Base-by-base conservation (phyloP, 192 early-diverging fungal species). In the Dissophora globulifera region DNA sequence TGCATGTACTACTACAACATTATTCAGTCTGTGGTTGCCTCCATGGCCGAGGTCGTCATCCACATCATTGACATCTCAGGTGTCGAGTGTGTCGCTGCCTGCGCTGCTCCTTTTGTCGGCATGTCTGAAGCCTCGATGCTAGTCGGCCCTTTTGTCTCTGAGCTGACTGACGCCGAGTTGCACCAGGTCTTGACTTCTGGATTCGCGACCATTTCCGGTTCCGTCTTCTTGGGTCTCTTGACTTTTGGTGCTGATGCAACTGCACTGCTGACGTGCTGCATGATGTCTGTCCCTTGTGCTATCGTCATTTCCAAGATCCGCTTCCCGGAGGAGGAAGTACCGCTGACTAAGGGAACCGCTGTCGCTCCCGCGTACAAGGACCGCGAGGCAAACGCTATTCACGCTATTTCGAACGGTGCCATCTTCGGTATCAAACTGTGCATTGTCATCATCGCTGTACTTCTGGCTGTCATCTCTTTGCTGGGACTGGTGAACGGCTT, bases 211-310 rank as follows among this genome's bases (percentile, higher is more conserved):
- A 90, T 96, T 58, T 88, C 93, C 31, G 94, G 93, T 23, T 94
- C 95, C 13, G 90, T 91, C 20, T 81, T 96, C 26, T 84, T 88
- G 50, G 91, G 83, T 41, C 95, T 94, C 71, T 81, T 91, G 61
- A 62, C 82, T 31, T 79, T 92, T 69, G 91, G 92, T 47, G 88
- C 90, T n/a, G 67, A 83, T 57, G 79, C 85, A 4, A 76, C 83
- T 22, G 84, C 87, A 62, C 78, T 96, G 23, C 87, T 96, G 70
- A 93, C 93, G 1, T 87, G 92, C 15, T 95, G 93, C 79, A 81
- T 95, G 84, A 95, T 96, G 93, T 96, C 95, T 27, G 89, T 96
- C 31, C 95, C 95, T 3, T 89, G 90, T 63, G 89, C 91, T 6
- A 70, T 96, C 43, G 86, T 91, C 43, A 82, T 96, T 59, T 91